A percentile compares a stretch with the other conserved stretches of the same genome.
Evolutionary conservation across 495 filamentous ascomycete species (phyloP).

Genomic region (Aspergillus diversus): DNA sequence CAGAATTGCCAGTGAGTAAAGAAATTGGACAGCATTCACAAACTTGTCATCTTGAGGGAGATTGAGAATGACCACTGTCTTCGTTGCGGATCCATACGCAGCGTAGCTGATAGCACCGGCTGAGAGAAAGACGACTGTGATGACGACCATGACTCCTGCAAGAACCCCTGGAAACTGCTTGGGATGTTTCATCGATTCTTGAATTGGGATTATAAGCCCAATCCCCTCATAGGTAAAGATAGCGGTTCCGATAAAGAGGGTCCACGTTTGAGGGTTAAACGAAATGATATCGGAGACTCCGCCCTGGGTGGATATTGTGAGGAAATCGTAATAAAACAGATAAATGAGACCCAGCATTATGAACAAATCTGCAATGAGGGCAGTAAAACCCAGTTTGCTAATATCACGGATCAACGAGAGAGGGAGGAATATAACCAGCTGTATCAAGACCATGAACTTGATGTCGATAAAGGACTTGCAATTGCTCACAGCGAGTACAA

Average conservation of each 20-base stretch:
- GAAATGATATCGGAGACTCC: slow-evolving; percentile 80
- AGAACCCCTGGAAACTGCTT: slow-evolving; percentile 87
- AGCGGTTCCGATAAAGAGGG: slow-evolving; percentile 95
- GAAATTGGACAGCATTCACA: slow-evolving; percentile 92
- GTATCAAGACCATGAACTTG: slow-evolving; percentile 86
- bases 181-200: slow-evolving; percentile 91
- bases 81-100: slow-evolving; percentile 90
- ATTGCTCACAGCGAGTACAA: slow-evolving; percentile 80
- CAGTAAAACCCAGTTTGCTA: slow-evolving; percentile 88
- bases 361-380: slow-evolving; percentile 89
- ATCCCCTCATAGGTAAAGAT: slow-evolving; percentile 99
- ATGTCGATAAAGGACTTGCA: slow-evolving; percentile 82
- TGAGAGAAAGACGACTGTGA: slow-evolving; percentile 84
- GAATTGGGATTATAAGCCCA: slow-evolving; percentile 97
- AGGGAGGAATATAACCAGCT: slow-evolving; percentile 90
- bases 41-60: slow-evolving; percentile 94
- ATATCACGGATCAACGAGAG: slow-evolving; percentile 94
- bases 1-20: slow-evolving; percentile 93
- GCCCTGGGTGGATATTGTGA: slow-evolving; percentile 74
- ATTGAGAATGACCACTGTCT: slow-evolving; percentile 95
- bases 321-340: slow-evolving; percentile 92
- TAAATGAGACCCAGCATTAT: slow-evolving; percentile 91
- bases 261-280: slow-evolving; percentile 91
- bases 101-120: slow-evolving; percentile 96
- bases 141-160: slow-evolving; percentile 88